Evolutionary conservation across 805 yeast genomes (phyloP).

Genomic region (Cyberlindnera veronae): DNA sequence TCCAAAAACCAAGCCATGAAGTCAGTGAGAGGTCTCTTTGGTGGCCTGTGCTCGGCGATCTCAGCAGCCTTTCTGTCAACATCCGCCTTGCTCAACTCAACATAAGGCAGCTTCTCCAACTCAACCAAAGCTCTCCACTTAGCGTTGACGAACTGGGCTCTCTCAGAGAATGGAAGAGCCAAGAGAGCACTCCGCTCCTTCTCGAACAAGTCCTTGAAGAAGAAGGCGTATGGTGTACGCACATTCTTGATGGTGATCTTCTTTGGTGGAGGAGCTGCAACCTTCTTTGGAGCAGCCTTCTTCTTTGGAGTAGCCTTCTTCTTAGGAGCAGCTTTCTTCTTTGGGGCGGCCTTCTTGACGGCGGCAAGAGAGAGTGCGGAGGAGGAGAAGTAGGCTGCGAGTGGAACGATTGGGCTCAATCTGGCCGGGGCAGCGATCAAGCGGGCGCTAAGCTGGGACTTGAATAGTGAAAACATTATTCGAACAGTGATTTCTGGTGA

Average conservation of each 20-base stretch:
- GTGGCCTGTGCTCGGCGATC: constrained; percentile 18
- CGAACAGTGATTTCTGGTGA: neutral
- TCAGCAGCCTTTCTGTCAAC: constrained; percentile 12
- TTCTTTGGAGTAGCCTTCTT: constrained; percentile 8
- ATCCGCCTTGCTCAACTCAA: constrained; percentile 13
- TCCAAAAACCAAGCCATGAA: constrained; percentile 16
- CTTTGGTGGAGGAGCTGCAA: constrained; percentile 6
- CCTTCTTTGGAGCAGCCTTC: constrained; percentile 10
- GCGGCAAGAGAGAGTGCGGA: constrained; percentile 5
- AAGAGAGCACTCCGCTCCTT: constrained; percentile 13
- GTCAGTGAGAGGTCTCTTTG: constrained; percentile 23
- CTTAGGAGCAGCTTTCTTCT: constrained; percentile 9
- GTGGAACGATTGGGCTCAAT: constrained; percentile 1
- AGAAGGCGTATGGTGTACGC: constrained; percentile 12
- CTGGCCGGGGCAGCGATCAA: neutral
- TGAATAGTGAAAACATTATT: constrained; percentile 11
- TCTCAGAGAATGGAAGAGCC: constrained; percentile 13
- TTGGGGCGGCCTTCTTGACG: constrained; percentile 5
- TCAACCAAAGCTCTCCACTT: constrained; percentile 17
- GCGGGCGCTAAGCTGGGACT: constrained; percentile 2
- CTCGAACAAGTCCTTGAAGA: constrained; percentile 14
- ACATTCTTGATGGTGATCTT: constrained; percentile 12
- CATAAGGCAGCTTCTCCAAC: constrained; percentile 14
- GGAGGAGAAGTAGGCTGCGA: constrained; percentile 11
- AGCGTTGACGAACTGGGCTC: constrained; percentile 5